Percentiles rank a stretch among this genome's conserved stretches.
Evolutionary conservation across 768 basidiomycete genomes (phyloP).

Genomic region (Russula dissimulans): DNA sequence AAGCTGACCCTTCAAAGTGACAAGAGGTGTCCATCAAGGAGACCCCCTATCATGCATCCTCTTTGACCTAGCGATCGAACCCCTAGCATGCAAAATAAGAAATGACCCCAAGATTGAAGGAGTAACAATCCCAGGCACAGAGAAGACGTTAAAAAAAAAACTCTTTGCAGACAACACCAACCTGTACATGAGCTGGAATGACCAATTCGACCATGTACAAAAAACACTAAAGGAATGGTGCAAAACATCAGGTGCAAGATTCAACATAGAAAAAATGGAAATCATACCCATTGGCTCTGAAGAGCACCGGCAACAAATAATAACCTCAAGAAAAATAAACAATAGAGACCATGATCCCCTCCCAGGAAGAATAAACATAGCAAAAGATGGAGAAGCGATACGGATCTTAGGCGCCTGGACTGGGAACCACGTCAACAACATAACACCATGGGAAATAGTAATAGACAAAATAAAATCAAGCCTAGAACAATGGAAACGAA

Average conservation of each 20-base stretch:
- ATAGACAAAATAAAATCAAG: background rate
- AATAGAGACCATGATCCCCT: background rate
- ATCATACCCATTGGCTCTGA: conserved; percentile 28
- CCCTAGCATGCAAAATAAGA: background rate
- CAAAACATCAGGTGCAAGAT: conserved; percentile 32
- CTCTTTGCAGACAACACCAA: background rate
- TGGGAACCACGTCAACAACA: background rate
- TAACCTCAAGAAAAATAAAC: background rate
- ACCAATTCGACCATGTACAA: background rate
- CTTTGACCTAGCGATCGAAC: conserved; percentile 7
- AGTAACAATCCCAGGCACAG: background rate
- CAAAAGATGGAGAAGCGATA: background rate
- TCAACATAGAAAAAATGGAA: conserved; percentile 35
- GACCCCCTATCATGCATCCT: background rate
- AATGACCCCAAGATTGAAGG: background rate
- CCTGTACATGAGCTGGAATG: background rate
- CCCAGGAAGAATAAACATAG: background rate
- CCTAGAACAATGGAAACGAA: background rate
- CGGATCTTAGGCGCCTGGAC: background rate
- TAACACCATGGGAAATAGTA: background rate
- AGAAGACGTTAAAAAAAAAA: background rate
- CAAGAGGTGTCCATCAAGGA: background rate
- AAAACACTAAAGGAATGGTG: conserved; percentile 23
- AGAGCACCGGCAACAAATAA: conserved; percentile 1
- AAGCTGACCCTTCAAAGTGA: background rate